A percentile compares a stretch with the other conserved stretches of the same genome.
Conservation (phyloP, 2,329 filamentous ascomycete species). For the Trichoderma koningiopsis region DNA sequence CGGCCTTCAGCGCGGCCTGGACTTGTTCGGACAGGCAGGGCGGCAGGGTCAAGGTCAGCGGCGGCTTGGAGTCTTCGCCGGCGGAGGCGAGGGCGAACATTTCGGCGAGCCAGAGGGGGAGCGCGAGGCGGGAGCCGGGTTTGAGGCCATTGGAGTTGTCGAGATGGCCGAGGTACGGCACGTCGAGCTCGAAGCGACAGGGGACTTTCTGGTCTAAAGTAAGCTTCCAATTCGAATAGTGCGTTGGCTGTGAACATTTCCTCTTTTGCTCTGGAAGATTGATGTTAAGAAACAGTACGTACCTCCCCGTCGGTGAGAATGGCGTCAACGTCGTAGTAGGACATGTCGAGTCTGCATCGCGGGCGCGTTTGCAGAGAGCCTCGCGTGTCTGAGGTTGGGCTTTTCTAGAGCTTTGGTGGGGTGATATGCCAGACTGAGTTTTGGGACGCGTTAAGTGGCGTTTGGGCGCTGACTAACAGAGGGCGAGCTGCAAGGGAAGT, state of each 20-base stretch:
- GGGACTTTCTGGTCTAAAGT: constrained; percentile 73
- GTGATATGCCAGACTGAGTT: neutral
- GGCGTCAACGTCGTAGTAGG: constrained; percentile 82
- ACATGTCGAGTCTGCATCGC: constrained; percentile 47
- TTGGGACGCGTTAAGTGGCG: constrained; percentile 2
- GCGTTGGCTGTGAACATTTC: too few relatives aligned
- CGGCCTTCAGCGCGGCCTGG: constrained; percentile 86
- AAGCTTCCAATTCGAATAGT: neutral
- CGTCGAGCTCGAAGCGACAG: constrained; percentile 89
- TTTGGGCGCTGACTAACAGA: neutral
- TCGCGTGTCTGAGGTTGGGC: neutral
- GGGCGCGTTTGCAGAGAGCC: neutral
- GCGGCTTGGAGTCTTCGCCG: constrained; percentile 53
- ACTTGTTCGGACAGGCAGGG: constrained; percentile 75
- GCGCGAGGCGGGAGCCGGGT: constrained; percentile 73
- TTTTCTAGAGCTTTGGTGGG: neutral
- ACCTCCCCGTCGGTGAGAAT: constrained; percentile 85
- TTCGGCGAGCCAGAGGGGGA: constrained; percentile 93
- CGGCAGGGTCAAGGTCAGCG: constrained; percentile 81
- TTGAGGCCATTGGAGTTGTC: constrained; percentile 80
- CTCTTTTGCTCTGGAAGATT: neutral
- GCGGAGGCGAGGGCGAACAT: constrained; percentile 77
- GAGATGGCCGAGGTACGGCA: constrained; percentile 84
- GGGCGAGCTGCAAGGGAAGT: neutral
- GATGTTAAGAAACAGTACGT: constrained; percentile 27